These are phyloP conservation scores for Ramalina intermedia DNA, from an alignment of 495 filamentous ascomycete genomes.

Conservation along the genomic window DNA sequence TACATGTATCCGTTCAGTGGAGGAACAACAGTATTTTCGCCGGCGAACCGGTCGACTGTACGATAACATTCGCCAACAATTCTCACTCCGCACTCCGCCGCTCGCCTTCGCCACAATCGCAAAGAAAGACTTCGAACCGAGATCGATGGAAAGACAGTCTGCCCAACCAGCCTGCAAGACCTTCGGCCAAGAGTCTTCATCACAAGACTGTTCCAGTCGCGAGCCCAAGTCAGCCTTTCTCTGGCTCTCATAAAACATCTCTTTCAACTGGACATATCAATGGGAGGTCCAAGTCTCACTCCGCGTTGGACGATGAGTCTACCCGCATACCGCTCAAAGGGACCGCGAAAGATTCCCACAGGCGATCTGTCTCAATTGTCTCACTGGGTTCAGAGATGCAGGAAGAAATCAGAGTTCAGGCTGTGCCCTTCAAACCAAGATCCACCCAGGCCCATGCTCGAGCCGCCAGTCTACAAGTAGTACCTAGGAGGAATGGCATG, in stretches of 20 bases:
- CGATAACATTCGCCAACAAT: slow-evolving; percentile 90
- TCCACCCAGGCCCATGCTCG: slow-evolving; percentile 54
- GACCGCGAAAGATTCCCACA: slow-evolving; percentile 36
- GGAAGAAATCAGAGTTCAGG: slow-evolving; percentile 25
- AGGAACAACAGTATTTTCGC: slow-evolving; percentile 84
- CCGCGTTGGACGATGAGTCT: not conserved
- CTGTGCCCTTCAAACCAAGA: slow-evolving; percentile 24
- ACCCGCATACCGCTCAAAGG: not conserved
- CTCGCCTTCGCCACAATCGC: slow-evolving; percentile 14
- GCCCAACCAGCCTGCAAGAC: not conserved
- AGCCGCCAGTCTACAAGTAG: slow-evolving; percentile 71
- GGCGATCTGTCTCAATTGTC: slow-evolving; percentile 85
- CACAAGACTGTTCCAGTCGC: not conserved
- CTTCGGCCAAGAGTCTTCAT: not conserved
- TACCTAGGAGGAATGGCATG: slow-evolving; percentile 40
- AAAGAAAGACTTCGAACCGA: not conserved
- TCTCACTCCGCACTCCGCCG: slow-evolving; percentile 30
- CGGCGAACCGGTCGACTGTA: slow-evolving; percentile 86
- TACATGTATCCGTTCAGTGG: slow-evolving; percentile 91
- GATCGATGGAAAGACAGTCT: slow-evolving; percentile 15
- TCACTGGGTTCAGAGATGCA: slow-evolving; percentile 60
- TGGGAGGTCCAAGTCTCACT: not conserved
- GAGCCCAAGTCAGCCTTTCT: slow-evolving; percentile 16
- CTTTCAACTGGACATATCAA: not conserved
- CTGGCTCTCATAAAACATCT: slow-evolving; percentile 29